phyloP scores from a whole-genome alignment of 2,329 filamentous ascomycete species.

The Elsinoe arachidis region DNA sequence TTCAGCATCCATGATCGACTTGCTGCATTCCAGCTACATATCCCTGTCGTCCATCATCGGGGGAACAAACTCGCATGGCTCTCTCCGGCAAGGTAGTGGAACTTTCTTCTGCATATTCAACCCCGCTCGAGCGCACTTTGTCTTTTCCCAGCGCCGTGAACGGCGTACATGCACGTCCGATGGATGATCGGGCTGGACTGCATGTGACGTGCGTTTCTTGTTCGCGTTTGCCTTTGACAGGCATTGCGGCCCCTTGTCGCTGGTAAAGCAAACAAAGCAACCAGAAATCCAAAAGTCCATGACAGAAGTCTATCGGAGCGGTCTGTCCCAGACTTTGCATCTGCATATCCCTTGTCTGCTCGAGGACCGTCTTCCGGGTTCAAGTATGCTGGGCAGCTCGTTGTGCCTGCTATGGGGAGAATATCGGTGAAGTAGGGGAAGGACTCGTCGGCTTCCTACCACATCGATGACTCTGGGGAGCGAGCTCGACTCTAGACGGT shows the following conservation, averaged over 20 bases:
- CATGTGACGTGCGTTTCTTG: background rate
- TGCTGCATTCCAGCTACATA: background rate
- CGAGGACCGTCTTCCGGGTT: no score
- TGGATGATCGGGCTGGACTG: background rate
- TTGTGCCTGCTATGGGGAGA: no score
- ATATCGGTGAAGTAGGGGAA: no score
- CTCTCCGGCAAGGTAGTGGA: background rate
- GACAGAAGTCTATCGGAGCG: no score
- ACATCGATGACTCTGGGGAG: no score
- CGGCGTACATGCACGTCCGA: background rate
- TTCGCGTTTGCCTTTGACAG: background rate
- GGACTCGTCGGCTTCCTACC: no score
- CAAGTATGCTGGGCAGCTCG: no score
- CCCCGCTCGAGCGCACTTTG: background rate
- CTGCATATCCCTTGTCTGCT: no score
- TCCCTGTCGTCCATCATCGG: background rate
- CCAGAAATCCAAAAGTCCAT: no score
- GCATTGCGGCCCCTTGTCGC: background rate
- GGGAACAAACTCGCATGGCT: background rate
- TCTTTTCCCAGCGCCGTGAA: background rate
- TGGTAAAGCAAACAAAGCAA: background rate
- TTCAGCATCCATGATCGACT: background rate
- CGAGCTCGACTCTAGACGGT: no score
- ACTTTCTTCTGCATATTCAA: background rate
- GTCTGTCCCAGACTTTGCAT: no score